These are phyloP conservation scores for Ogataea allantospora DNA, from an alignment of 805 yeast genomes.

Conservation along the genomic window DNA sequence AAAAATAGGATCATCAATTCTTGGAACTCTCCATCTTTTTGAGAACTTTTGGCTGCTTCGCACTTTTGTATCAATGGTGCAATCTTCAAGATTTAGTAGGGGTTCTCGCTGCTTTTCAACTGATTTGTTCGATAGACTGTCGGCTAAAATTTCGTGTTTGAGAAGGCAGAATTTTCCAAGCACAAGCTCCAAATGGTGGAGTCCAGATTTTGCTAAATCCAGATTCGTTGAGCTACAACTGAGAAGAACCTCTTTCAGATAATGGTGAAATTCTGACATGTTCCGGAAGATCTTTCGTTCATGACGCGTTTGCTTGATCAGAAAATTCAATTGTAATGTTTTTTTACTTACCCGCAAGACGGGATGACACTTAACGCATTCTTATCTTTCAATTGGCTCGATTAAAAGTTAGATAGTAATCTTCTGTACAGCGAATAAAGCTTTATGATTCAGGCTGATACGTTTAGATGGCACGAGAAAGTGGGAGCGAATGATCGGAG, in stretches of 20 bases:
- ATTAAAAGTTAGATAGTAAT: no score
- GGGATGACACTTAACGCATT: no score
- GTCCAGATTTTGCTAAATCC: neutral
- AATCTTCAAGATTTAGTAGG: neutral
- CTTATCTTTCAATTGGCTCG: no score
- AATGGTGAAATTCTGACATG: slow-evolving; percentile 1
- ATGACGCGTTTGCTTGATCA: neutral
- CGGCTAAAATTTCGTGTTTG: neutral
- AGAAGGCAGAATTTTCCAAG: slow-evolving; percentile 4
- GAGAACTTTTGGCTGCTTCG: neutral
- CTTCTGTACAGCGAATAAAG: no score
- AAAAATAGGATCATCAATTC: slow-evolving; percentile 1
- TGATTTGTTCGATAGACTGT: neutral
- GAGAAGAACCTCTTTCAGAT: neutral
- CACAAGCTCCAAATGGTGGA: neutral
- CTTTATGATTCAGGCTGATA: no score
- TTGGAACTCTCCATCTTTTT: slow-evolving; percentile 7
- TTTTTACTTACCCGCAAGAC: no score
- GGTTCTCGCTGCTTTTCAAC: neutral
- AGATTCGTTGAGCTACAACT: neutral
- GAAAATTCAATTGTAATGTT: no score
- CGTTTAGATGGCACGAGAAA: no score
- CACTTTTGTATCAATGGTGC: neutral
- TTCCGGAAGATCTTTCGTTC: neutral
- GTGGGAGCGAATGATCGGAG: no score